phyloP scores from a whole-genome alignment of 2,329 filamentous ascomycete genomes.

The Clonostachys rhizophaga region DNA sequence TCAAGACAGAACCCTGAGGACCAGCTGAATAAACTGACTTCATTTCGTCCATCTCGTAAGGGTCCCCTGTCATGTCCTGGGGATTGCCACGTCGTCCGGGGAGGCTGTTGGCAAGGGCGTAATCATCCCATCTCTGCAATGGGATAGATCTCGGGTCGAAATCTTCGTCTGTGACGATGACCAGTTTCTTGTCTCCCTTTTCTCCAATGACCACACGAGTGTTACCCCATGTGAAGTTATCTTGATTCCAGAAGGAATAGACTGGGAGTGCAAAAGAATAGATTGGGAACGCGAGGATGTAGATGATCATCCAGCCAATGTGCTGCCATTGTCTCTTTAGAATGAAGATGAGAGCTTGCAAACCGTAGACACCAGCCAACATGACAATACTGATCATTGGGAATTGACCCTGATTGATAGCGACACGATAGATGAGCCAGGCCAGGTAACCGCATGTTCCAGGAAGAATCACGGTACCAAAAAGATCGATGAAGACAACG shows the following conservation, averaged over 20 bases:
- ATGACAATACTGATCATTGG: conserved; percentile 85
- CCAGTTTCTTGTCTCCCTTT: conserved; percentile 83
- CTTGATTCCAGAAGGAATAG: conserved; percentile 99
- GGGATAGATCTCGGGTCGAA: conserved; percentile 93
- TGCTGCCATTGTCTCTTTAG: conserved; percentile 98
- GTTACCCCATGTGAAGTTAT: conserved; percentile 98
- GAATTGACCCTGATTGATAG: conserved; percentile 66
- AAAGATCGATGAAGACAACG: conserved; percentile 89
- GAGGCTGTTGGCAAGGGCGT: conserved; percentile 79
- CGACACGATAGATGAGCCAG: conserved; percentile 80
- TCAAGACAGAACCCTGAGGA: conserved; percentile 81
- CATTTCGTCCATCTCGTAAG: conserved; percentile 97
- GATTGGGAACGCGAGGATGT: conserved; percentile 90
- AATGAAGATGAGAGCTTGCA: conserved; percentile 95
- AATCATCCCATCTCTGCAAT: conserved; percentile 96
- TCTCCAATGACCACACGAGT: conserved; percentile 96
- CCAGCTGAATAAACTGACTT: conserved; percentile 93
- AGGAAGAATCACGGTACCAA: conserved; percentile 87
- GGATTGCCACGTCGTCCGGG: conserved; percentile 82
- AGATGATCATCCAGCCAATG: conserved; percentile 99
- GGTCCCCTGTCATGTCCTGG: conserved; percentile 52
- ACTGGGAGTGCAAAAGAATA: conserved; percentile 88
- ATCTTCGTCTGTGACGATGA: conserved; percentile 77
- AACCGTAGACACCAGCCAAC: conserved; percentile 86
- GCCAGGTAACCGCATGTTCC: conserved; percentile 82